A percentile compares a stretch with the other conserved stretches of the same genome.
Evolutionary conservation across 202 grass and related monocot species (phyloP).

Genomic region (Digitaria exilis): DNA sequence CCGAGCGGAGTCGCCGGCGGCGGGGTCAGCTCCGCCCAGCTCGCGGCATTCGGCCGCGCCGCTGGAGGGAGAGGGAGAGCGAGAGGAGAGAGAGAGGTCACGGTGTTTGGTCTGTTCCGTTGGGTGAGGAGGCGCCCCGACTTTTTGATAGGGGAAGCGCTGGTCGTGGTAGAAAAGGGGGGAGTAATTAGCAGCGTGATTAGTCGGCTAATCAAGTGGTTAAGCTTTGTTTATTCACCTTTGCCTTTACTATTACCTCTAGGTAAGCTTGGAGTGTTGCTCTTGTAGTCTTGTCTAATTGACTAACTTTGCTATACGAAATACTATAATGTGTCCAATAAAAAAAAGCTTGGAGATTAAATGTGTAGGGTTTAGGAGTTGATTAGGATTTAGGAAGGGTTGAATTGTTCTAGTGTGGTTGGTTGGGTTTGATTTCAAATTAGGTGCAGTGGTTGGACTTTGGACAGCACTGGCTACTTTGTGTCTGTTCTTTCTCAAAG

Average conservation of each 20-base stretch:
- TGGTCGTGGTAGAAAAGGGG: background rate
- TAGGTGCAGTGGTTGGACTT: constrained; percentile 26
- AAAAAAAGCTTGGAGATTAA: background rate
- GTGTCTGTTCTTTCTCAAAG: background rate
- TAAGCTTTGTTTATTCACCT: background rate
- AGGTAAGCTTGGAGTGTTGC: background rate
- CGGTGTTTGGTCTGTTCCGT: constrained; percentile 33
- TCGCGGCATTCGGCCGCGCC: constrained; percentile 30
- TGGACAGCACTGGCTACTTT: too few relatives aligned
- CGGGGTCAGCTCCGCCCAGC: constrained; percentile 29
- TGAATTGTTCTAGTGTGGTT: constrained; percentile 35
- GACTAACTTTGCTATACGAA: background rate
- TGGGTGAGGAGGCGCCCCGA: constrained; percentile 40
- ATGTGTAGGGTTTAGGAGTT: background rate
- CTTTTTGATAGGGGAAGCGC: background rate
- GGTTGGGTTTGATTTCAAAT: constrained; percentile 29
- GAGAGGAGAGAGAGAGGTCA: background rate
- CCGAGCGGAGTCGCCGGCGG: background rate
- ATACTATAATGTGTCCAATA: background rate
- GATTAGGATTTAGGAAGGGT: background rate
- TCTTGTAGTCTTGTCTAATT: background rate
- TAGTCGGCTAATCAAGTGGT: background rate
- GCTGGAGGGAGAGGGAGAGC: background rate
- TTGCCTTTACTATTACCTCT: background rate
- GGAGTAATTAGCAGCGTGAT: background rate